phyloP scores from a whole-genome alignment of 2,329 filamentous ascomycete genomes.

The Chrysoporthe austroafricana region DNA sequence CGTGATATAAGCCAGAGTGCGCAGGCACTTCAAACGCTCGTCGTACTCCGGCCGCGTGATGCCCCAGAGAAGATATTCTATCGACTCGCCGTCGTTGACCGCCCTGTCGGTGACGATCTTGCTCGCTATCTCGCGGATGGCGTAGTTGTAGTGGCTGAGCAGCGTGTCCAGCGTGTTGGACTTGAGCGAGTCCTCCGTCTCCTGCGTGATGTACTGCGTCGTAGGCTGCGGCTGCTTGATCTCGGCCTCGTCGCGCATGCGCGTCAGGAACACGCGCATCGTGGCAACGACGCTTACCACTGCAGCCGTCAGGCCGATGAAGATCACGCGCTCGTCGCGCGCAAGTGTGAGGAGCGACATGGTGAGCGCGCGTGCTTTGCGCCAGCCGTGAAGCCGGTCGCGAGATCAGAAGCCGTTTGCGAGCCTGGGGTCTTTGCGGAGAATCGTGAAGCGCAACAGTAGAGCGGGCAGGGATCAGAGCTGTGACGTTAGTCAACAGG shows the following conservation, averaged over 20 bases:
- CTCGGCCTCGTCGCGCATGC: slow-evolving; percentile 66
- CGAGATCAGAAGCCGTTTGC: background rate
- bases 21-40: slow-evolving; percentile 59
- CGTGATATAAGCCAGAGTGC: slow-evolving; percentile 60
- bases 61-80: slow-evolving; percentile 58
- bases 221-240: slow-evolving; percentile 68
- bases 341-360: slow-evolving; percentile 40
- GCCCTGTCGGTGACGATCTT: slow-evolving; percentile 61
- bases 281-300: slow-evolving; percentile 61
- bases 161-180: slow-evolving; percentile 69
- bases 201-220: slow-evolving; percentile 74
- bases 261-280: slow-evolving; percentile 61
- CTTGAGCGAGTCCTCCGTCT: slow-evolving; percentile 73
- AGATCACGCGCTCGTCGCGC: slow-evolving; percentile 58
- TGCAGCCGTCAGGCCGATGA: slow-evolving; percentile 59
- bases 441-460: background rate
- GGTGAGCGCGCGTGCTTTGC: slow-evolving; percentile 17
- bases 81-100: slow-evolving; percentile 60
- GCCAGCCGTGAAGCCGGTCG: slow-evolving; percentile 20
- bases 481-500: slow-evolving; percentile 11
- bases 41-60: slow-evolving; percentile 64
- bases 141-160: slow-evolving; percentile 70
- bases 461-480: background rate
- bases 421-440: background rate
- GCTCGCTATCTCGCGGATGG: slow-evolving; percentile 70